Percentiles rank a stretch among this genome's conserved stretches.
Conservation (phyloP, 495 filamentous ascomycete genomes). For the Annulohypoxylon stygium region DNA sequence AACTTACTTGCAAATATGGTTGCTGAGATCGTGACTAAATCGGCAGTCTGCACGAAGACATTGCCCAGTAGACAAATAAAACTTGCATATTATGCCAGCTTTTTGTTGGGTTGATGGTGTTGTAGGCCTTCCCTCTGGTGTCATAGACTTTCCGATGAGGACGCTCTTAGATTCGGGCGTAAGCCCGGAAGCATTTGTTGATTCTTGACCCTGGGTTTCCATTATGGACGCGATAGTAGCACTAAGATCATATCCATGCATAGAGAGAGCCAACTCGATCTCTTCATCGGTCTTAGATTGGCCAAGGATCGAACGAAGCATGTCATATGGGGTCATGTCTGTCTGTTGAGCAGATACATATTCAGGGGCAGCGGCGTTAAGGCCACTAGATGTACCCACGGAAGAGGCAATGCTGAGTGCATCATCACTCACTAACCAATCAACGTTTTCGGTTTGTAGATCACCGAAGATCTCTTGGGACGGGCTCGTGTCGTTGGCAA, state of each 20-base stretch:
- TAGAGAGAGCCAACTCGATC: slow-evolving; percentile 87
- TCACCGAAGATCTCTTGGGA: slow-evolving; percentile 90
- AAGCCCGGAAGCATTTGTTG: slow-evolving; percentile 54
- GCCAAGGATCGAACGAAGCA: slow-evolving; percentile 93
- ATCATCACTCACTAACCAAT: slow-evolving; percentile 96
- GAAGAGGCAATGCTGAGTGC: slow-evolving; percentile 81
- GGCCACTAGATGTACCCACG: slow-evolving; percentile 71
- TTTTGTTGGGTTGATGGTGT: slow-evolving; percentile 79
- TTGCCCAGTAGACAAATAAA: slow-evolving; percentile 90
- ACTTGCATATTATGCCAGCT: slow-evolving; percentile 93
- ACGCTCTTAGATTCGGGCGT: slow-evolving; percentile 68
- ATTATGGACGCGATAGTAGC: slow-evolving; percentile 90
- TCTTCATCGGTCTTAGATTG: slow-evolving; percentile 92
- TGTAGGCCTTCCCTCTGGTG: slow-evolving; percentile 73
- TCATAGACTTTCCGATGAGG: slow-evolving; percentile 92
- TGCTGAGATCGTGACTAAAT: slow-evolving; percentile 96
- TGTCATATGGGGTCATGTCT: slow-evolving; percentile 99
- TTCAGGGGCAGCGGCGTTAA: slow-evolving; percentile 81
- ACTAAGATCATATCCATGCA: slow-evolving; percentile 91
- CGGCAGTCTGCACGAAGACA: slow-evolving; percentile 96
- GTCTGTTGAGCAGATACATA: slow-evolving; percentile 80
- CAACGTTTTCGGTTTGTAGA: slow-evolving; percentile 90
- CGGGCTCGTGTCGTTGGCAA: slow-evolving; percentile 77
- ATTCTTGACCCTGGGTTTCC: slow-evolving; percentile 67
- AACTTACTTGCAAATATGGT: slow-evolving; percentile 97